phyloP scores from a whole-genome alignment of 495 filamentous ascomycete genomes.

The Neurospora intermedia region DNA sequence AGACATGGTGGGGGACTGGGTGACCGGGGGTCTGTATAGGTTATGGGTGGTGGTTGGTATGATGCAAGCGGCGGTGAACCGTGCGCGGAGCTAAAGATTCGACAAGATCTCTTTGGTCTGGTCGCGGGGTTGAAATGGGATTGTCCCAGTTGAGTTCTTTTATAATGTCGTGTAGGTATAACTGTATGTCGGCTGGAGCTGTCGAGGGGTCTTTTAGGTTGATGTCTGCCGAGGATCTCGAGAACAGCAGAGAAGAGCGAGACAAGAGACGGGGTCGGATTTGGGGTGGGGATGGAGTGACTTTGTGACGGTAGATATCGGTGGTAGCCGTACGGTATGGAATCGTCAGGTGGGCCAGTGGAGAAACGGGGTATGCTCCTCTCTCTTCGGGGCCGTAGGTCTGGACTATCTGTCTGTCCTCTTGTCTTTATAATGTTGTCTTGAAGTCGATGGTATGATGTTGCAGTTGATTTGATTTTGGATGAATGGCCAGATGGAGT shows the following conservation, averaged over 20 bases:
- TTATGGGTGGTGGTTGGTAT: neutral
- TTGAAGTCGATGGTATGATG: neutral
- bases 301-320: neutral
- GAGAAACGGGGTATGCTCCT: neutral
- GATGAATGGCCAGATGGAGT: neutral
- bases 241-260: neutral
- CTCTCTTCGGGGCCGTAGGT: neutral
- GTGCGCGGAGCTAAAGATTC: slow-evolving; percentile 1
- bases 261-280: neutral
- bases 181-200: neutral
- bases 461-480: neutral
- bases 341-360: neutral
- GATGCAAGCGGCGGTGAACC: slow-evolving; percentile 32
- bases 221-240: neutral
- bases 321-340: neutral
- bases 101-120: neutral
- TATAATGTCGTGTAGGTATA: neutral
- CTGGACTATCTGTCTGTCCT: neutral
- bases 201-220: neutral
- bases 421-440: neutral
- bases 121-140: neutral
- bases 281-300: neutral
- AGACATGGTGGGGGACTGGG: slow-evolving; percentile 31
- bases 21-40: slow-evolving; percentile 11
- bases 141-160: neutral